A percentile compares a stretch with the other conserved stretches of the same genome.
Evolutionary conservation across 2,329 filamentous ascomycete species (phyloP).

Genomic region (Trichophyton schoenleinii): DNA sequence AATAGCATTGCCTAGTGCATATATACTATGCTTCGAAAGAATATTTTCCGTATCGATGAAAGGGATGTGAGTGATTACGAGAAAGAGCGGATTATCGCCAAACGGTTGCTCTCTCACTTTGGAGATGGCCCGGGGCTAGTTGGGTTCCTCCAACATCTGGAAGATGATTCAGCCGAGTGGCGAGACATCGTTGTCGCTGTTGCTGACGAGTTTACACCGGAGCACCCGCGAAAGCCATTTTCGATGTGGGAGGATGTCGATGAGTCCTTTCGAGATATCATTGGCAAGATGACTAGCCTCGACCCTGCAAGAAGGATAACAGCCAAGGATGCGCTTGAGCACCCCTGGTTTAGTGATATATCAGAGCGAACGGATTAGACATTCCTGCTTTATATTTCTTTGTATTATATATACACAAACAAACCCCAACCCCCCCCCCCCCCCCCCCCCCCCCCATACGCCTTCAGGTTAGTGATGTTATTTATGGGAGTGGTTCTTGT

Average conservation of each 20-base stretch:
- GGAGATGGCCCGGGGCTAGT: constrained; percentile 1
- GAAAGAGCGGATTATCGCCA: constrained; percentile 6
- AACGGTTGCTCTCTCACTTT: constrained; percentile 7
- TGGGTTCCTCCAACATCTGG: constrained; percentile 2
- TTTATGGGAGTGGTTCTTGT: no score
- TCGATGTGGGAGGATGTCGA: not conserved
- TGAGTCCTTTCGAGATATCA: not conserved
- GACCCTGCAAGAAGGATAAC: not conserved
- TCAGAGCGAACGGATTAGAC: no score
- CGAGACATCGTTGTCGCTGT: not conserved
- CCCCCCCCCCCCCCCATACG: no score
- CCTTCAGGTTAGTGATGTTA: no score
- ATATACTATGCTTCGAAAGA: not conserved
- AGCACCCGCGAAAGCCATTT: not conserved
- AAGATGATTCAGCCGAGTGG: not conserved
- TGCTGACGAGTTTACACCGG: not conserved
- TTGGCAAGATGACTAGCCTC: not conserved
- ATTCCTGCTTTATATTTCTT: no score
- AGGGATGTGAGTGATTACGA: not conserved
- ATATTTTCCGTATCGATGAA: not conserved
- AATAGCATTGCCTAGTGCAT: no score
- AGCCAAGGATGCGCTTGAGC: not conserved
- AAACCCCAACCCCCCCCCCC: no score
- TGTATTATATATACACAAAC: no score
- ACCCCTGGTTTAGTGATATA: no score